Evolutionary conservation across 495 filamentous ascomycete genomes (phyloP).

Genomic region (Pseudomonodictys pantanalensis): DNA sequence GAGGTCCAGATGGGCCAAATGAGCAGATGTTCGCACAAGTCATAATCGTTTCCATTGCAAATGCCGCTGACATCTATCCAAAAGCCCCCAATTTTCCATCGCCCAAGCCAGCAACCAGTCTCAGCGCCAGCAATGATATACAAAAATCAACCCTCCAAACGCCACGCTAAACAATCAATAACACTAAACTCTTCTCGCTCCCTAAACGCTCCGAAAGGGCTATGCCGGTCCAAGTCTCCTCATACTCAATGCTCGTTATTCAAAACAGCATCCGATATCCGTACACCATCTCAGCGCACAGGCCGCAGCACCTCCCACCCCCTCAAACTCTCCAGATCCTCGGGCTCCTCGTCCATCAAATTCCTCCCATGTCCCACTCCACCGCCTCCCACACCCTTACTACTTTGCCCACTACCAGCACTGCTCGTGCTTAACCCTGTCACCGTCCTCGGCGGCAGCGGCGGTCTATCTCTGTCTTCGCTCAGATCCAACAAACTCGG

Average conservation of each 20-base stretch:
- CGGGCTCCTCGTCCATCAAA: constrained; percentile 32
- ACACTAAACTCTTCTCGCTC: neutral
- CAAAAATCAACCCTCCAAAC: too few species aligned
- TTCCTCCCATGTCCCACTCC: neutral
- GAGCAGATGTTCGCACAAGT: too few species aligned
- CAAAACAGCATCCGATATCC: neutral
- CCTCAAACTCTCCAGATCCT: constrained; percentile 30
- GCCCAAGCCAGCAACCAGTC: too few species aligned
- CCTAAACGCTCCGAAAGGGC: too few species aligned
- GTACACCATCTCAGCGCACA: constrained; percentile 6
- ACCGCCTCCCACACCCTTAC: neutral
- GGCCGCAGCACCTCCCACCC: constrained; percentile 37
- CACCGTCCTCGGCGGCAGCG: constrained; percentile 33
- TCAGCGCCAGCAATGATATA: too few species aligned
- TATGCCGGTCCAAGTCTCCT: too few species aligned
- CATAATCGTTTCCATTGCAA: too few species aligned
- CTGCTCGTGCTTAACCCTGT: constrained; percentile 21
- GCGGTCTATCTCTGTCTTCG: constrained; percentile 14
- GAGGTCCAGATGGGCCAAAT: too few species aligned
- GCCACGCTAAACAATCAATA: neutral
- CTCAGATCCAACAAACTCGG: neutral
- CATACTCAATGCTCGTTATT: too few species aligned
- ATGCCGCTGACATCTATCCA: too few species aligned
- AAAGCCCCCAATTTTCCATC: too few species aligned
- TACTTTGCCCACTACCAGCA: constrained; percentile 1